These are phyloP conservation scores for Elongisporangium prolatum DNA, from an alignment of 352 stramenopile genomes.

Conservation along the genomic window DNA sequence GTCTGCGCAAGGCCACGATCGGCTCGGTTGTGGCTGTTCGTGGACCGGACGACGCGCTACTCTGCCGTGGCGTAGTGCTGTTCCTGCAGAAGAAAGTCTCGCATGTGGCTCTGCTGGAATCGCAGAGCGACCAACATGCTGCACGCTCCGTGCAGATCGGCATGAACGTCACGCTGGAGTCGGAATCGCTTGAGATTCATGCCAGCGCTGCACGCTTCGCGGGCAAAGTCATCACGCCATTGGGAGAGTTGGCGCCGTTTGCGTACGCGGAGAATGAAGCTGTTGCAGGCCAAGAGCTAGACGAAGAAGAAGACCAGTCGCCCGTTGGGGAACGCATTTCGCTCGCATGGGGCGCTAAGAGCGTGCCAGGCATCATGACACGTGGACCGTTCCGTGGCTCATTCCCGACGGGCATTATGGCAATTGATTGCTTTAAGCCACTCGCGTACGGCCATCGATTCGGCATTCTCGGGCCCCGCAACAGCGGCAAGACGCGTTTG, in stretches of 20 bases:
- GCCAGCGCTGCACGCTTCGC: slow-evolving; percentile 38
- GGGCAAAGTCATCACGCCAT: slow-evolving; percentile 41
- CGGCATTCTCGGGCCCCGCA: slow-evolving; percentile 52
- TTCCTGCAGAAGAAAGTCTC: slow-evolving; percentile 55
- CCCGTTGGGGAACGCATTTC: slow-evolving; percentile 29
- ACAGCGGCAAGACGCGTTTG: slow-evolving; percentile 71
- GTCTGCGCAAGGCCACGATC: slow-evolving; percentile 61
- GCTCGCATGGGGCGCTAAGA: slow-evolving; percentile 51
- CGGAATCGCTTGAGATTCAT: slow-evolving; percentile 41
- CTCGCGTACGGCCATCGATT: slow-evolving; percentile 69
- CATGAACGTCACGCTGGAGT: slow-evolving; percentile 60
- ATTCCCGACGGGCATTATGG: slow-evolving; percentile 59
- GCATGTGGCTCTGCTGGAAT: slow-evolving; percentile 52
- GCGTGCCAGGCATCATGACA: slow-evolving; percentile 59
- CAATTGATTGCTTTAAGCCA: slow-evolving; percentile 75
- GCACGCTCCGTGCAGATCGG: slow-evolving; percentile 30
- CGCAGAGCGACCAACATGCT: slow-evolving; percentile 14
- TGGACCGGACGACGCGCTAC: slow-evolving; percentile 4
- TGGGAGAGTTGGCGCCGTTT: slow-evolving; percentile 31
- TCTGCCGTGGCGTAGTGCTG: slow-evolving; percentile 49
- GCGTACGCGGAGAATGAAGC: slow-evolving; percentile 9
- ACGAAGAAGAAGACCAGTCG: neutral
- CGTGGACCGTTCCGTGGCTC: slow-evolving; percentile 41
- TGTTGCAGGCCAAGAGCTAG: slow-evolving; percentile 1
- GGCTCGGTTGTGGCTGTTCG: slow-evolving; percentile 61